Evolutionary conservation across 495 filamentous ascomycete genomes (phyloP).

Genomic region (Echria macrotheca): DNA sequence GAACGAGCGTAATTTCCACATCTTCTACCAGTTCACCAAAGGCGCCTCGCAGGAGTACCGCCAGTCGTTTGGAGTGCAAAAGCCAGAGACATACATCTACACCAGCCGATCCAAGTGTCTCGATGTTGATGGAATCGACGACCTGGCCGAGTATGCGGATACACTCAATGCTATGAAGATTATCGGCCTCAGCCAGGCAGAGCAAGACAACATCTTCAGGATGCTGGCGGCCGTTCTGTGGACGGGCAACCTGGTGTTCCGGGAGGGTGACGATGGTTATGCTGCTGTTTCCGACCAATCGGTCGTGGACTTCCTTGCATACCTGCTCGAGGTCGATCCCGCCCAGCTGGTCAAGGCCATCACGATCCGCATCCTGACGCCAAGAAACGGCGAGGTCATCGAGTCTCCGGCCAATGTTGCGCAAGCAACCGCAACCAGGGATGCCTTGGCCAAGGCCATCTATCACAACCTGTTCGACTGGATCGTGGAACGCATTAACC

Average conservation of each 20-base stretch:
- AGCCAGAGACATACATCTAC: conserved; percentile 91
- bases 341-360: conserved; percentile 79
- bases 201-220: conserved; percentile 96
- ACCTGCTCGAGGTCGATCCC: conserved; percentile 83
- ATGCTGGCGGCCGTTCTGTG: conserved; percentile 92
- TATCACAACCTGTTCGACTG: conserved; percentile 99
- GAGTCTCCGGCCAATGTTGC: conserved; percentile 87
- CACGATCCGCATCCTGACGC: conserved; percentile 84
- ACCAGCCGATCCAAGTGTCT: conserved; percentile 91
- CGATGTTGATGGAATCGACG: conserved; percentile 89
- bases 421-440: conserved; percentile 88
- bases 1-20: conserved; percentile 98
- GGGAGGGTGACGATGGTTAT: conserved; percentile 84
- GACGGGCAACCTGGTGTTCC: conserved; percentile 89
- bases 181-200: conserved; percentile 80
- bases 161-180: conserved; percentile 91
- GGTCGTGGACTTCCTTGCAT: conserved; percentile 88
- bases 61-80: conserved; percentile 80
- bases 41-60: conserved; percentile 81
- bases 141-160: conserved; percentile 82
- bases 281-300: conserved; percentile 80
- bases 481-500: conserved; percentile 92
- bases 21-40: conserved; percentile 99
- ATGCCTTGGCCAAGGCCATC: conserved; percentile 89
- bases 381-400: conserved; percentile 77